Conservation (phyloP, 305 asterid genomes). For the Fraxinus paxiana region DNA sequence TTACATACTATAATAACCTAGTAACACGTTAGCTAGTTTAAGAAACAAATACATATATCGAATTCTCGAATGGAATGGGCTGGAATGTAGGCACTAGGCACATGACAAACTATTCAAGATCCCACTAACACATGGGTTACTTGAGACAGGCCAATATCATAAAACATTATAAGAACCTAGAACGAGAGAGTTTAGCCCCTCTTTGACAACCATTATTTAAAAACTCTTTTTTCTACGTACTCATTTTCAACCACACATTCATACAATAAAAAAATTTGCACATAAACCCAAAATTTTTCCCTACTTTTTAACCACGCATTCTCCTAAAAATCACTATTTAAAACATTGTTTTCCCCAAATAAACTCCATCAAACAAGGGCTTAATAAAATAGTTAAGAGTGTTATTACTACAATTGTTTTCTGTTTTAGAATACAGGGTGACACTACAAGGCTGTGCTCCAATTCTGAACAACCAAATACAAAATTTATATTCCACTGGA, state of each 20-base stretch:
- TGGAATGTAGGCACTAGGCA: background rate
- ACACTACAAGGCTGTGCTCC: conserved; percentile 1
- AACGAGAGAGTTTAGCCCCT: background rate
- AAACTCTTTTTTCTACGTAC: too few species aligned
- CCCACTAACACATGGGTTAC: background rate
- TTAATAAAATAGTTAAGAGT: background rate
- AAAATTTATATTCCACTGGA: background rate
- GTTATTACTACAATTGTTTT: conserved; percentile 16
- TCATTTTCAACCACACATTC: too few species aligned
- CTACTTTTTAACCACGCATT: too few species aligned
- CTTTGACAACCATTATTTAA: too few species aligned
- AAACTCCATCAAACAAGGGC: background rate
- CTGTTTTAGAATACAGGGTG: background rate
- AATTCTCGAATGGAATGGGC: background rate
- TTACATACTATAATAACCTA: background rate
- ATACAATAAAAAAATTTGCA: too few species aligned
- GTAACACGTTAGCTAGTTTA: background rate
- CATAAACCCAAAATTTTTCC: too few species aligned
- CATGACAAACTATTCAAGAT: background rate
- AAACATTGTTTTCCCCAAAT: too few species aligned
- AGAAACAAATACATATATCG: background rate
- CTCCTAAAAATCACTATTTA: too few species aligned
- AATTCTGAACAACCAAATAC: background rate
- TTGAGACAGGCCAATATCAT: background rate
- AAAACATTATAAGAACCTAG: background rate